These are phyloP conservation scores for Penicillium verhagenii DNA, from an alignment of 495 filamentous ascomycete species.

Conservation along the genomic window DNA sequence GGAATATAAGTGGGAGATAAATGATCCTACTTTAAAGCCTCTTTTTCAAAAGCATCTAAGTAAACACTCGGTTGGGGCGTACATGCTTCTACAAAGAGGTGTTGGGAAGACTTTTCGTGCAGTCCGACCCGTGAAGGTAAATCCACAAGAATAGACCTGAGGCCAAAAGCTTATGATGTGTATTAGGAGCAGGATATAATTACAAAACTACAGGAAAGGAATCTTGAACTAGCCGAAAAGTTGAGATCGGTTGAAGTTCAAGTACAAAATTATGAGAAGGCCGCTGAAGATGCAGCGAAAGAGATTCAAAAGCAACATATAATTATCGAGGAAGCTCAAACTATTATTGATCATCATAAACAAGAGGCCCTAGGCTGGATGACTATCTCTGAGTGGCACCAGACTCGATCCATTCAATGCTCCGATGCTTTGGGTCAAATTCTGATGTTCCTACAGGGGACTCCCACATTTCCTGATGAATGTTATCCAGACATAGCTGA, in stretches of 20 bases:
- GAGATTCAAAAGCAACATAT: not conserved
- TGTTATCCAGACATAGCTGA: no score
- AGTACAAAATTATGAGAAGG: not conserved
- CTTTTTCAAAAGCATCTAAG: conserved; percentile 8
- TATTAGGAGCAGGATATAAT: not conserved
- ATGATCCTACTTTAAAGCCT: not conserved
- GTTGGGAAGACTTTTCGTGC: conserved; percentile 2
- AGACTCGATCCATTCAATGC: not conserved
- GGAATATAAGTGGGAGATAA: conserved; percentile 3
- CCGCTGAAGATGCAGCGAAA: not conserved
- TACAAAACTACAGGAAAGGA: not conserved
- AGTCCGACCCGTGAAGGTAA: not conserved
- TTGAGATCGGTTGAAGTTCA: not conserved
- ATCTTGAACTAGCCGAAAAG: not conserved
- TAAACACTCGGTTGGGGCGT: conserved; percentile 7
- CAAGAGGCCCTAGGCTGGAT: not conserved
- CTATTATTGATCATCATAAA: not conserved
- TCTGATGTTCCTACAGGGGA: not conserved
- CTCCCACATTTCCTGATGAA: no score
- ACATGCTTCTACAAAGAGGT: not conserved
- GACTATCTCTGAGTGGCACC: conserved; percentile 3
- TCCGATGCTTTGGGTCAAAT: not conserved
- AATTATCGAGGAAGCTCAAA: not conserved
- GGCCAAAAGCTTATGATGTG: not conserved
- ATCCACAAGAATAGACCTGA: not conserved